Conservation (phyloP, 1,139 yeast species). For the Blastobotrys aristatus region DNA sequence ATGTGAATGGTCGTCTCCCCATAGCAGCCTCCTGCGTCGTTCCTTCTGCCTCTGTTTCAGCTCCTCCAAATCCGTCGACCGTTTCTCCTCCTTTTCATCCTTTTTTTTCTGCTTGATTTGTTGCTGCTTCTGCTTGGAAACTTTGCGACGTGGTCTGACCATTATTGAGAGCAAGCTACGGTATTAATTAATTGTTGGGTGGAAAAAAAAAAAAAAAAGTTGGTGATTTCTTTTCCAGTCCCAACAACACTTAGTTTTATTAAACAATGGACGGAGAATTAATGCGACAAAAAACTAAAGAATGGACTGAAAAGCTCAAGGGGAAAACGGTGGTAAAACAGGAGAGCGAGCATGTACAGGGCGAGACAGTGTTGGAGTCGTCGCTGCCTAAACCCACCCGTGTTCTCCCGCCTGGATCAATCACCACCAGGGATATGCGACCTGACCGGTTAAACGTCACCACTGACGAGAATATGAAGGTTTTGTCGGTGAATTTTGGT, state of each 20-base stretch:
- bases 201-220: too few relatives aligned
- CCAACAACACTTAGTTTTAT: too few relatives aligned
- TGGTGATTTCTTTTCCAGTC: too few relatives aligned
- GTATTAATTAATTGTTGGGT: too few relatives aligned
- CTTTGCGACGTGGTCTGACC: constrained; percentile 18
- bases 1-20: constrained; percentile 14
- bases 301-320: constrained; percentile 17
- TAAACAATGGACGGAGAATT: not conserved
- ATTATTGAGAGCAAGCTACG: constrained; percentile 7
- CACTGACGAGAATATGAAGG: constrained; percentile 24
- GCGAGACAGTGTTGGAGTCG: constrained; percentile 10
- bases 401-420: constrained; percentile 23
- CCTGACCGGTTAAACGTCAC: constrained; percentile 27
- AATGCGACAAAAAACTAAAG: not conserved
- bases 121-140: constrained; percentile 16
- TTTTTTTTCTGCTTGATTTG: constrained; percentile 2
- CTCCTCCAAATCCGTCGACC: constrained; percentile 12
- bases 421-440: constrained; percentile 24
- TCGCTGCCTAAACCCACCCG: constrained; percentile 25
- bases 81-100: constrained; percentile 6
- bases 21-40: constrained; percentile 17
- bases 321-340: constrained; percentile 25
- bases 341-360: constrained; percentile 9
- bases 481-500: constrained; percentile 22
- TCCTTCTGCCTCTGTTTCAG: constrained; percentile 18